Evolutionary conservation across 352 stramenopile genomes (phyloP), one percentile per base, ranked within the genome.

Genomic region (Globisporangium nunn): DNA sequence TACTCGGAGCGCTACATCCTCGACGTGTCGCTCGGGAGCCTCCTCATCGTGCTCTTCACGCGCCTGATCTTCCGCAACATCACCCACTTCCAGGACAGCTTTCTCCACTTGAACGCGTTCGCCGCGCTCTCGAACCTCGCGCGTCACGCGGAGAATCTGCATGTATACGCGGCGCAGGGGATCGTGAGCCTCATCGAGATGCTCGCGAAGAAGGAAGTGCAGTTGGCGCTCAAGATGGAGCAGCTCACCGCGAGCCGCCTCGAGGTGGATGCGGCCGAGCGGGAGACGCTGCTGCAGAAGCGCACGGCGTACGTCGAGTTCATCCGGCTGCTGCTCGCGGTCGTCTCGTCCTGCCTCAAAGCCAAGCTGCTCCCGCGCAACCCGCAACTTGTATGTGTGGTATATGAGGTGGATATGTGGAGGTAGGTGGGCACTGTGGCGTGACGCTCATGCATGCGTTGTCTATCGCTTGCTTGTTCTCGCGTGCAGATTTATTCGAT

Each of bases 1-100:
- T 93, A 90, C 54, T 71, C 80, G 30, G 81, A 93, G 51, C 74
- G 81, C 7, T 89, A 88, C 68, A 86, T 93, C 52, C 52, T 87
- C 33, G 81, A 91, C 51, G 63, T 89, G 10, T 91, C 81, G 18
- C 48, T 89, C 41, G 83, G 79, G 18, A 91, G 79, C 33, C 60
- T 91, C 6, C 78, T 89, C 64, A 78, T 91, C 64, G 67, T 93
- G 33, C 79, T 93, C 50, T 85, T 93, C 52, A 83, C 76, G 43
- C 79, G 83, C 2, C 57, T 91, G 17, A 78, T 91, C 33, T 78
- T 82, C 52, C 77, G 74, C 47, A 93, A 93, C 65, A 87, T 93
- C 49, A 86, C 78, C 12, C 72, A 86, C 46, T 88, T 88, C 51
- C 81, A 89, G 40, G 83, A 93, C 62, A 85, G 72, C 18, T 87